These are phyloP conservation scores for Colletotrichum tabaci DNA, from an alignment of 2,329 filamentous ascomycete species.

Conservation along the genomic window DNA sequence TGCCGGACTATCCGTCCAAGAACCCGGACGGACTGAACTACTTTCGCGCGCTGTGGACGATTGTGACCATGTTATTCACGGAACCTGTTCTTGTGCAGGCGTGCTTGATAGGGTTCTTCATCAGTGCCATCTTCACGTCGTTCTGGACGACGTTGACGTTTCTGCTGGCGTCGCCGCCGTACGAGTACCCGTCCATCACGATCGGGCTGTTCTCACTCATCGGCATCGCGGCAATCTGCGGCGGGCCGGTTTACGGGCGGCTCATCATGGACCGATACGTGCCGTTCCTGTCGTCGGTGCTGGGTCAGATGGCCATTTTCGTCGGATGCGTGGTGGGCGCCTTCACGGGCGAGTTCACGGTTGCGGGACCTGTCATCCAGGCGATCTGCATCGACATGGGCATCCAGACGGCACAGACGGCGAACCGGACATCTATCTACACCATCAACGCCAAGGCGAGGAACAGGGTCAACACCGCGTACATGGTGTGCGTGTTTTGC, in stretches of 20 bases:
- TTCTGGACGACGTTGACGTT: constrained; percentile 82
- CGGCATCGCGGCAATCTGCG: constrained; percentile 77
- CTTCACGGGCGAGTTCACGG: constrained; percentile 74
- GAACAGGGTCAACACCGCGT: constrained; percentile 85
- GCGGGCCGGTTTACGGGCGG: constrained; percentile 79
- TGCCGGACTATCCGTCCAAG: constrained; percentile 86
- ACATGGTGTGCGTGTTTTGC: constrained; percentile 83
- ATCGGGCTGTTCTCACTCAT: constrained; percentile 87
- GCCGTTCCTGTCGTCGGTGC: constrained; percentile 76
- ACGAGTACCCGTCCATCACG: constrained; percentile 74
- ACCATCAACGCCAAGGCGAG: constrained; percentile 78
- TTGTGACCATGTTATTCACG: constrained; percentile 73
- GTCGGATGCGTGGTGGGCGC: constrained; percentile 77
- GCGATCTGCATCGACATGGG: constrained; percentile 80
- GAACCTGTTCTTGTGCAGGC: constrained; percentile 80
- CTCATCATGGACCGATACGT: constrained; percentile 79
- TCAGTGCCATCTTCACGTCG: constrained; percentile 64
- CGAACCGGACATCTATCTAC: constrained; percentile 80
- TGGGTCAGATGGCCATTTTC: constrained; percentile 73
- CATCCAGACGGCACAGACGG: constrained; percentile 80
- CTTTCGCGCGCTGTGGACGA: constrained; percentile 74
- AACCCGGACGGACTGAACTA: constrained; percentile 78
- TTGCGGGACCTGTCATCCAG: constrained; percentile 81
- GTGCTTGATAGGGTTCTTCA: constrained; percentile 76
- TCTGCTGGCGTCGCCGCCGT: constrained; percentile 79